Evolutionary conservation across 208 protist genomes (phyloP).

Genomic region (Crithidia sp.): DNA sequence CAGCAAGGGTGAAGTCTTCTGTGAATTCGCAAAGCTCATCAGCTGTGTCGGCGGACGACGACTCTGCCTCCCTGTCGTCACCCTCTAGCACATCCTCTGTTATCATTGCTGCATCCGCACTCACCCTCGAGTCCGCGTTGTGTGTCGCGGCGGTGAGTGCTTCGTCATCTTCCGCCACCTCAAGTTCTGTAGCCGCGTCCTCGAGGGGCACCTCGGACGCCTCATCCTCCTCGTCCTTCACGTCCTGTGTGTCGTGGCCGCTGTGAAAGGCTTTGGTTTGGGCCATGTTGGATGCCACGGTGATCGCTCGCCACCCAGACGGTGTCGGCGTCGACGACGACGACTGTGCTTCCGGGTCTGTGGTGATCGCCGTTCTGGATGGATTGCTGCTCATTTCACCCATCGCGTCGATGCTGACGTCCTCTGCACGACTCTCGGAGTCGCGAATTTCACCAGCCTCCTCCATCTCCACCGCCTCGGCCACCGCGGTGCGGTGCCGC

Average conservation of each 20-base stretch:
- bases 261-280: neutral
- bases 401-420: neutral
- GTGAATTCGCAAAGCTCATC: no score
- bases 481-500: neutral
- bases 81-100: no score
- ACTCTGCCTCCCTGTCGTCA: no score
- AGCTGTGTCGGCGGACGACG: no score
- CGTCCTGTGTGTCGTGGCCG: neutral
- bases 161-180: neutral
- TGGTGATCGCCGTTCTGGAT: no score
- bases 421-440: neutral
- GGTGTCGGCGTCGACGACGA: neutral
- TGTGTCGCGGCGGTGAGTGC: no score
- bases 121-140: no score
- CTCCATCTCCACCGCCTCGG: conserved; percentile 7
- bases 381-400: neutral
- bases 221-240: neutral
- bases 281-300: neutral
- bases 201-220: neutral
- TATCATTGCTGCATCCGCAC: no score
- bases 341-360: no score
- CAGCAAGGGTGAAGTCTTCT: no score
- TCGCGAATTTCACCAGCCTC: conserved; percentile 8
- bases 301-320: conserved; percentile 1
- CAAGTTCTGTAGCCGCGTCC: neutral